A percentile compares a stretch with the other conserved stretches of the same genome.
These are phyloP conservation scores for Tetrapyrgos nigripes DNA, from an alignment of 1,284 basidiomycete genomes.

Conservation along the genomic window DNA sequence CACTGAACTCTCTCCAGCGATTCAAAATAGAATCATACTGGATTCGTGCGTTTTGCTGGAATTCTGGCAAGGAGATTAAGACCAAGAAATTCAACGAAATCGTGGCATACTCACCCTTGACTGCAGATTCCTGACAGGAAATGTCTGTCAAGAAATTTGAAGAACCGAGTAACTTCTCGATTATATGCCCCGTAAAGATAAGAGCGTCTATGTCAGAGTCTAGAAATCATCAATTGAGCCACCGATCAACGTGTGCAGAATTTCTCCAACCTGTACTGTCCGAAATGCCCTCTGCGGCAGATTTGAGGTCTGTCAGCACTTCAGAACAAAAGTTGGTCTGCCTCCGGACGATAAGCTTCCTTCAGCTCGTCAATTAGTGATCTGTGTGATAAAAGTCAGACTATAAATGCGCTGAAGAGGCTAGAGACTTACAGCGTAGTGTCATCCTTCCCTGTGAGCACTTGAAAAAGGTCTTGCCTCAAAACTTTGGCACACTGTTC, in stretches of 20 bases:
- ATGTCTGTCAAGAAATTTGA: slow-evolving; percentile 52
- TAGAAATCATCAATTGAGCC: slow-evolving; percentile 19
- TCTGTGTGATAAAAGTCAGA: slow-evolving; percentile 31
- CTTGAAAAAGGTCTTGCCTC: slow-evolving; percentile 59
- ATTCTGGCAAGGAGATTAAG: slow-evolving; percentile 46
- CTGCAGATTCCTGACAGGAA: slow-evolving; percentile 44
- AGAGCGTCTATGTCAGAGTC: slow-evolving; percentile 35
- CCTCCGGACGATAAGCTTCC: slow-evolving; percentile 53
- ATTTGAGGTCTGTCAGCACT: slow-evolving; percentile 46
- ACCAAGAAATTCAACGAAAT: slow-evolving; percentile 2
- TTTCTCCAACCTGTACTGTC: slow-evolving; percentile 38
- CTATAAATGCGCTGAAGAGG: background rate
- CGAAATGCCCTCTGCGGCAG: slow-evolving; percentile 35
- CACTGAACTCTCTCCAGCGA: slow-evolving; percentile 53
- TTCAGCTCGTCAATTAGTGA: slow-evolving; percentile 45
- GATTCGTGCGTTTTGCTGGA: slow-evolving; percentile 37
- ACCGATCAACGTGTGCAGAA: background rate
- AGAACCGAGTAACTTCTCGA: slow-evolving; percentile 46
- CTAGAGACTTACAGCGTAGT: slow-evolving; percentile 40
- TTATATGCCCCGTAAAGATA: slow-evolving; percentile 49
- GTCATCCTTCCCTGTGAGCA: slow-evolving; percentile 45
- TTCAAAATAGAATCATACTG: slow-evolving; percentile 52
- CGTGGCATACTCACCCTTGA: slow-evolving; percentile 40
- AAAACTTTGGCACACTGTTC: slow-evolving; percentile 63
- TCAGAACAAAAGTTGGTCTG: slow-evolving; percentile 49